Conservation (phyloP, 257 asterid genomes). For the Schizonepeta tenuifolia region DNA sequence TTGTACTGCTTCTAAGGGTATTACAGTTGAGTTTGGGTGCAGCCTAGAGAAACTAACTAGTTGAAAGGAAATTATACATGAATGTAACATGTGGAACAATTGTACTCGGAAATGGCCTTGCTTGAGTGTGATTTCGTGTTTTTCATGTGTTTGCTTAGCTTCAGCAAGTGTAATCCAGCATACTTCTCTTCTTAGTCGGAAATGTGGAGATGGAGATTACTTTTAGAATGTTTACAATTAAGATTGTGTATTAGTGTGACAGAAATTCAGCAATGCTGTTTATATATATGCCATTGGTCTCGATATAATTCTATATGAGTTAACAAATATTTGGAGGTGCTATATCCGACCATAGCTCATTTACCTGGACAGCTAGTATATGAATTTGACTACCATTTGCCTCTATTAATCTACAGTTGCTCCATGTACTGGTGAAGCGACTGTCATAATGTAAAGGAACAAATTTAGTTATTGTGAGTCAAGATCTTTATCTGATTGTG, state of each 20-base stretch:
- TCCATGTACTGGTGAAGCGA: neutral
- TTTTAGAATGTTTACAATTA: neutral
- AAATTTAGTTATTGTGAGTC: neutral
- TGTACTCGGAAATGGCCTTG: neutral
- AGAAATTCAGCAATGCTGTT: neutral
- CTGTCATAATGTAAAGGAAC: constrained; percentile 5
- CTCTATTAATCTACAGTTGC: neutral
- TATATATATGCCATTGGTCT: neutral
- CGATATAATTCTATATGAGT: neutral
- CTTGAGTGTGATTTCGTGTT: neutral
- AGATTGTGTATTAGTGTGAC: neutral
- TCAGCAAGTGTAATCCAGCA: neutral
- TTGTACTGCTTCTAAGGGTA: neutral
- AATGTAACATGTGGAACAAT: neutral
- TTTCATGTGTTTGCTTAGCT: neutral
- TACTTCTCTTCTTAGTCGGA: neutral
- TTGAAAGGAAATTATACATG: neutral
- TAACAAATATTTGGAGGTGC: neutral
- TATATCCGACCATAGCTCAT: neutral
- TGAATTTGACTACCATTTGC: constrained; percentile 1
- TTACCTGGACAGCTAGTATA: neutral
- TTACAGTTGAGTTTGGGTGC: neutral
- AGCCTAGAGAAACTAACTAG: neutral
- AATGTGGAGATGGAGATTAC: neutral
- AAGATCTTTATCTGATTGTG: neutral